Evolutionary conservation across 139 green algal genomes (phyloP), one percentile per base, ranked within the genome.

Genomic region (Tetradesmus lagerheimii): DNA sequence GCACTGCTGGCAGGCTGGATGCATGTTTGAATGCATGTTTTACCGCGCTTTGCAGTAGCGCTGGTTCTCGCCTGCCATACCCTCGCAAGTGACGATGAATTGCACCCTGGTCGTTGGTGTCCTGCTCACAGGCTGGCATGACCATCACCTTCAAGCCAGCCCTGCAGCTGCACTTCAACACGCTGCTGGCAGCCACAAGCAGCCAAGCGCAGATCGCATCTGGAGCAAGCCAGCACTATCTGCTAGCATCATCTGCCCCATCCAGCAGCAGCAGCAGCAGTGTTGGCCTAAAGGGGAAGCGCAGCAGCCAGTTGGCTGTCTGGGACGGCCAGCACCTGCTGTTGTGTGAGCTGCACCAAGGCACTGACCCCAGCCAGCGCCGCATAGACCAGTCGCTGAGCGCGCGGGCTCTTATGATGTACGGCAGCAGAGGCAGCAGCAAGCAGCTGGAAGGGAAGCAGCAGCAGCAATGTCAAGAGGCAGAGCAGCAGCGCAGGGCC

Each of bases 81-180:
- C n/a, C n/a, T n/a, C n/a, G n/a, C n/a, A n/a, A n/a, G n/a, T n/a
- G n/a, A n/a, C n/a, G 57, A 71, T 71, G 57, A 31, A 23, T 1
- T n/a, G 25, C 57, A 31, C 20, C 57, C 12, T 62, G 47, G 45
- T 12, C 45, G 14, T 12, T 57, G 45, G 23, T 31, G 23, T n/a
- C 23, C 57, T 71, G 57, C 57, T 71, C 20, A 20, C 75, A 81
- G 75, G 75, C 15, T 39, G 75, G 75, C 35, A 81, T 81, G 75
- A 81, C 75, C n/a, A 81, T 81, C 75, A 81, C 75, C 34, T 81
- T 81, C 75, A 81, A 81, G 75, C 75, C 75, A 27, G 20, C 29
- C 75, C 75, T 81, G 75, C 75, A 81, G 75, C 75, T 81, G 35
- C 75, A 81, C 75, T 41, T n/a, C 75, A 81, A 41, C 75, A 81